These are phyloP conservation scores for Chenopodium berlandieri DNA, from an alignment of 148 eudicot genomes.

Conservation along the genomic window DNA sequence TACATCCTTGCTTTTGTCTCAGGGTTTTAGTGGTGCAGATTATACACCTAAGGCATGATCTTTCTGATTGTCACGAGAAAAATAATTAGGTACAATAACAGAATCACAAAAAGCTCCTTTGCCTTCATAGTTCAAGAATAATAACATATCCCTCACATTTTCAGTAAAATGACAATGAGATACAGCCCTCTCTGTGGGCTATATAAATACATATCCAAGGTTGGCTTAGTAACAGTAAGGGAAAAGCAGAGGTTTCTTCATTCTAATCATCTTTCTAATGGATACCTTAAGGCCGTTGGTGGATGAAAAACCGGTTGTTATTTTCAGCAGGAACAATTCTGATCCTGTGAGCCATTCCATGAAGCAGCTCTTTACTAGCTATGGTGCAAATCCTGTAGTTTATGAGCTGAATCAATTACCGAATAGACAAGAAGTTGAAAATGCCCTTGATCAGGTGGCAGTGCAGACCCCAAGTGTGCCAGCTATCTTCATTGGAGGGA, in stretches of 20 bases:
- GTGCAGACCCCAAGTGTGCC: slow-evolving; percentile 39
- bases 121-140: background rate
- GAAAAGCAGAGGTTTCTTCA: too few species aligned
- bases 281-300: slow-evolving; percentile 37
- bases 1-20: background rate
- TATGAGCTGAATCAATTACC: slow-evolving; percentile 56
- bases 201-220: background rate
- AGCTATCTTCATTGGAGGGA: slow-evolving; percentile 50
- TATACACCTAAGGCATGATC: background rate
- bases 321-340: slow-evolving; percentile 44
- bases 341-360: slow-evolving; percentile 50
- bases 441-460: slow-evolving; percentile 29
- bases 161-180: background rate
- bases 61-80: background rate
- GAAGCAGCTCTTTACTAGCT: slow-evolving; percentile 39
- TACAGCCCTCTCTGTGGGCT: background rate
- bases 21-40: background rate
- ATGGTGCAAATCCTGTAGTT: slow-evolving; percentile 54
- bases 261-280: slow-evolving; percentile 19
- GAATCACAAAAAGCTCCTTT: slow-evolving; percentile 23
- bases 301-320: slow-evolving; percentile 50
- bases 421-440: slow-evolving; percentile 43
- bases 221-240: too few species aligned
- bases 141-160: background rate
- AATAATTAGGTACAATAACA: background rate